Evolutionary conservation across 805 yeast species (phyloP).

Genomic region (Citeromyces nyonsensis): DNA sequence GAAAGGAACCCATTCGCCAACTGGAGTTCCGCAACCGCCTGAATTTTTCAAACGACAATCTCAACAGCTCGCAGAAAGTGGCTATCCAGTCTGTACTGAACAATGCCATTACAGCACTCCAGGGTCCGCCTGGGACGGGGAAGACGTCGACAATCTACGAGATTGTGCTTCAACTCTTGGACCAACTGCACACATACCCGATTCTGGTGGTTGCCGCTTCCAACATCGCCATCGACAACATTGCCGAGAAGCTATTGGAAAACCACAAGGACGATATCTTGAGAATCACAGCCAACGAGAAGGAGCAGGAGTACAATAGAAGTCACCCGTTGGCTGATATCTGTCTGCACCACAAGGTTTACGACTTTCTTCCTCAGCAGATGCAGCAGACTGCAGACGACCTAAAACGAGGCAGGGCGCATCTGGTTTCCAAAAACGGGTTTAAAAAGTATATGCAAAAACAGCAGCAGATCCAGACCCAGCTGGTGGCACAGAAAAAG

Average conservation of each 20-base stretch:
- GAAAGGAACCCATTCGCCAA: no score
- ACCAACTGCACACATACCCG: constrained; percentile 41
- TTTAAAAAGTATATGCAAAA: constrained; percentile 29
- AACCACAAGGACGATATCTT: constrained; percentile 22
- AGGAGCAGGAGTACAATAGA: constrained; percentile 36
- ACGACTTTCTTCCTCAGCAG: no score
- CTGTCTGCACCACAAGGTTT: constrained; percentile 45
- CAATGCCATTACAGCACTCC: constrained; percentile 67
- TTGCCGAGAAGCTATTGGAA: constrained; percentile 47
- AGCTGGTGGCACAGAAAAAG: constrained; percentile 84
- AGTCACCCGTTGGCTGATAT: constrained; percentile 34
- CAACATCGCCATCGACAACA: constrained; percentile 87
- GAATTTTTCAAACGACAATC: no score
- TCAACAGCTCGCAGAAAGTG: constrained; percentile 65
- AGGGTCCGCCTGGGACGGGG: constrained; percentile 97
- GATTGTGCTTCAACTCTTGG: constrained; percentile 64
- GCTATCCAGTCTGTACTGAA: constrained; percentile 61
- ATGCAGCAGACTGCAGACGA: no score
- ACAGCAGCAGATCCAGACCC: constrained; percentile 51
- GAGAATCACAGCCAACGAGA: constrained; percentile 36
- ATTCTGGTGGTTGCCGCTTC: constrained; percentile 91
- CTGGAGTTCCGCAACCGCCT: no score
- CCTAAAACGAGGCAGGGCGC: no score
- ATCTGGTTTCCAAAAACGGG: no score
- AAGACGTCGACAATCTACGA: constrained; percentile 90